Evolutionary conservation across 164 flowering plant species (phyloP).

Genomic region (Magnolia kwangsiensis): DNA sequence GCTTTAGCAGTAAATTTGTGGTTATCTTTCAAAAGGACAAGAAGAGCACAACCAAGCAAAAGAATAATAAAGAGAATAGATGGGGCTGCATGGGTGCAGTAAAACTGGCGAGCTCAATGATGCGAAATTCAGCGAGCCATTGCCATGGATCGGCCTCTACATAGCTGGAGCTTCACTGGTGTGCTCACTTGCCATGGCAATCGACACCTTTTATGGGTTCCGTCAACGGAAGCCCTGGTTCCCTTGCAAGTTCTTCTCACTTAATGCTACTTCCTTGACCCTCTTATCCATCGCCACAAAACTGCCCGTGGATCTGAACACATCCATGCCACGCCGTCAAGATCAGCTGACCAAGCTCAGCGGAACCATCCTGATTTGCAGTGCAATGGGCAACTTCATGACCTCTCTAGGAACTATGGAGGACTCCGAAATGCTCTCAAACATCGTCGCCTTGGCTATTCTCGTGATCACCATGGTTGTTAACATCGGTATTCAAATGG

Average conservation of each 20-base stretch:
- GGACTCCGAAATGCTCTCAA: constrained; percentile 15
- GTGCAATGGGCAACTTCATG: constrained; percentile 51
- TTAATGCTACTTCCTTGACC: constrained; percentile 57
- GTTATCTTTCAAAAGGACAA: no score
- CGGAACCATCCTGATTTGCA: constrained; percentile 46
- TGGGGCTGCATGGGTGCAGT: no score
- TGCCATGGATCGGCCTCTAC: constrained; percentile 31
- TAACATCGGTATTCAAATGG: constrained; percentile 10
- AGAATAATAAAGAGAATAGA: no score
- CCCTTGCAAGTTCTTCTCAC: constrained; percentile 50
- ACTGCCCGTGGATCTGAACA: constrained; percentile 57
- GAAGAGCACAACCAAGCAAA: no score
- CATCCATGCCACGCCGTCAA: constrained; percentile 45
- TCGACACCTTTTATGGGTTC: constrained; percentile 38
- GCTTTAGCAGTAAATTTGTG: no score
- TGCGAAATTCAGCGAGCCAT: constrained; percentile 25
- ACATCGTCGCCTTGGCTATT: constrained; percentile 5
- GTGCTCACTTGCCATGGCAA: constrained; percentile 42
- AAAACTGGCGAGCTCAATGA: constrained; percentile 16
- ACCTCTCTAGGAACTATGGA: constrained; percentile 58
- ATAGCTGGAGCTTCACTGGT: constrained; percentile 53
- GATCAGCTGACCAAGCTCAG: constrained; percentile 66
- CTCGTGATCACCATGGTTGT: background rate
- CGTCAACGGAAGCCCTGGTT: constrained; percentile 50
- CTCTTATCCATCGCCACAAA: constrained; percentile 47